Base-by-base conservation (phyloP, 2,329 filamentous ascomycete genomes). In the Microsporum canis region DNA sequence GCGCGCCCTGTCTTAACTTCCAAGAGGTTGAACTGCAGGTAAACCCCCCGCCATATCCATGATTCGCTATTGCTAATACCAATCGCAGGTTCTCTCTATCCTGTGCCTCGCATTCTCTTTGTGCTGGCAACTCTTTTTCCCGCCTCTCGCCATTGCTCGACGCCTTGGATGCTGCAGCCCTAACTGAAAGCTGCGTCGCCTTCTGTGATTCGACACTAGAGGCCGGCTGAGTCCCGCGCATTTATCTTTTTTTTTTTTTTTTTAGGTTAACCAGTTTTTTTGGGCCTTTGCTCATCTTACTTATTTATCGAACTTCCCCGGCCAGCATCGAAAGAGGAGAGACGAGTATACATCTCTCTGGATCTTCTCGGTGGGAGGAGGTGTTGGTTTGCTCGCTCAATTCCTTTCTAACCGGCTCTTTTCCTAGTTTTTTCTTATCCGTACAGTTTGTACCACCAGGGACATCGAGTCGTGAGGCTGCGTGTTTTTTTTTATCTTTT, bases 101-200 rank as follows among this genome's bases (percentile, higher is more conserved):
- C 31, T 23, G 45, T 29, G 43, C 45, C 45, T 31, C 39, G 43
- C 45, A 27, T 31, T 31, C 23, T 51, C 45, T 3, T 29, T 10
- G 23, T 29, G 8, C 45, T 51, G 45, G 38, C 38, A 10, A 7
- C 8, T 39, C 14, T 12, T 7, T 12, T 39, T 7, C 8, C 38
- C 10, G 10, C 38, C 17, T 23, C 38, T 39, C 38, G 38, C 38
- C 38, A 39, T 39, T 12, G 8, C 34, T 36, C 38, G 38, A 39
- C 34, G 10, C 34, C 38, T 27, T 14, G 27, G 51, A 34, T n/a
- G 29, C 51, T 55, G 51, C 51, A 55, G 51, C 51, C 51, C 51
- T 55, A 55, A 55, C 51, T 55, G 33, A 55, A 55, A 55, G 51
- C 51, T 49, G 45, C 45, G 27, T 49, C 45, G 45, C 45, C 51